phyloP scores from a whole-genome alignment of 2,329 filamentous ascomycete genomes.

The Ophiosphaerella herpotricha region DNA sequence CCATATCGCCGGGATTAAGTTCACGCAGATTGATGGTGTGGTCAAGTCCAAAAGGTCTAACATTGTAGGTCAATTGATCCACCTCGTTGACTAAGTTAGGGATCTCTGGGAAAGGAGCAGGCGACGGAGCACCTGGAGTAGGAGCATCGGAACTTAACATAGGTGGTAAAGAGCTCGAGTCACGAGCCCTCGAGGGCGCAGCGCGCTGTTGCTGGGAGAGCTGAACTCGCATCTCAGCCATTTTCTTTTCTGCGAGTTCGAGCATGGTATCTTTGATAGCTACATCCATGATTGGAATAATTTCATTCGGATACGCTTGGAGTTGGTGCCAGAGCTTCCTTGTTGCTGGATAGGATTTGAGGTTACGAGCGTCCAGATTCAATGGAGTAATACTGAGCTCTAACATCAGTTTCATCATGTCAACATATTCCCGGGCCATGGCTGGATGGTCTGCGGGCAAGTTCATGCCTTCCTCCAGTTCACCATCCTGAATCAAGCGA shows the following conservation, averaged over 20 bases:
- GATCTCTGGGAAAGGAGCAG: constrained; percentile 52
- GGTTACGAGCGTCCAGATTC: constrained; percentile 85
- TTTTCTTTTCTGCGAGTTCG: constrained; percentile 81
- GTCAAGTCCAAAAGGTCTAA: constrained; percentile 87
- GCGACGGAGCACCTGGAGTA: constrained; percentile 40
- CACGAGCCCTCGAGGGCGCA: constrained; percentile 46
- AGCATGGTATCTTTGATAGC: constrained; percentile 91
- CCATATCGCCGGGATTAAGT: constrained; percentile 94
- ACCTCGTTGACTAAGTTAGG: constrained; percentile 79
- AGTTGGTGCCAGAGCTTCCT: constrained; percentile 94
- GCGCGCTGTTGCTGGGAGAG: constrained; percentile 62
- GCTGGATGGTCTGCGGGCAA: constrained; percentile 69
- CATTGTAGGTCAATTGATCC: constrained; percentile 77
- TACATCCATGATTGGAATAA: constrained; percentile 96
- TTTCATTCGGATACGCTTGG: constrained; percentile 92
- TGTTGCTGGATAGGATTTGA: constrained; percentile 91
- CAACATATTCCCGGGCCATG: constrained; percentile 80
- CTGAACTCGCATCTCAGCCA: constrained; percentile 66
- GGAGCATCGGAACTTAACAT: constrained; percentile 80
- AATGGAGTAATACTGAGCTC: constrained; percentile 81
- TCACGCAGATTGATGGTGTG: constrained; percentile 89
- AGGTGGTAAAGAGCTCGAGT: constrained; percentile 73
- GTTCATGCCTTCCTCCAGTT: constrained; percentile 72
- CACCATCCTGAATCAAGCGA: constrained; percentile 87
- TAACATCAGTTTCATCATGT: constrained; percentile 88